Base-by-base conservation (phyloP, 2,329 filamentous ascomycete genomes). In the Onygenales sp. region DNA sequence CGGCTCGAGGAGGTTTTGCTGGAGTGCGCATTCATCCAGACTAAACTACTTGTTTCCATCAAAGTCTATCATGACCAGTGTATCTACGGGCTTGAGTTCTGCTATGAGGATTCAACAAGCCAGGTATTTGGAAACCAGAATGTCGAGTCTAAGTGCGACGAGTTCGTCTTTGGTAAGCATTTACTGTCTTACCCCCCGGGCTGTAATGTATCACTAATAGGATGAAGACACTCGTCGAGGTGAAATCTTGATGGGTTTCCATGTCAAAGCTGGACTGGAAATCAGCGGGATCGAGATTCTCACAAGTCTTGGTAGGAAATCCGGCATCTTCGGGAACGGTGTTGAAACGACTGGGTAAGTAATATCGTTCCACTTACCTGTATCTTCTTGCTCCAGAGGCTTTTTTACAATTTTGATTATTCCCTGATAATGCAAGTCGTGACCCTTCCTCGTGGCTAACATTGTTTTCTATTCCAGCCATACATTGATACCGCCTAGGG, bases 221-320 rank as follows among this genome's bases (percentile, higher is more conserved):
- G 48, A 55, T 70, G 51, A 69, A 87, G 91, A 97, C 69, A 84
- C 88, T 36, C 82, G 89, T 43, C 84, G 84, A 52, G 90, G 91
- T 53, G 93, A 98, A 72, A 86, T 87, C 57, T 77, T 98, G 44
- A 83, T 89, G 55, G 93, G 93, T 7, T 96, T 98, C 67, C 81
- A 86, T 61, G 75, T 97, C 50, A 79, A 90, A 59, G 84, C 86
- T 49, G 90, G 89, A 21, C 93, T 87, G 83, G 14, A 45, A 67
- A 85, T 97, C 59, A 89, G 96, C 67, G 92, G 85, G 10, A 79
- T 97, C 51, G 89, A 95, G 67, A 85, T 97, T 58, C 74, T 96
- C 69, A 97, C 93, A 1, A 96, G 85, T 63, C 73, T 89, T 56
- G 91, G 91, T n/a, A 81, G 91, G 62, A 87, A 85, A 67, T 96